Evolutionary conservation across 768 basidiomycete species (phyloP).

Genomic region (Myochromella boudieri): DNA sequence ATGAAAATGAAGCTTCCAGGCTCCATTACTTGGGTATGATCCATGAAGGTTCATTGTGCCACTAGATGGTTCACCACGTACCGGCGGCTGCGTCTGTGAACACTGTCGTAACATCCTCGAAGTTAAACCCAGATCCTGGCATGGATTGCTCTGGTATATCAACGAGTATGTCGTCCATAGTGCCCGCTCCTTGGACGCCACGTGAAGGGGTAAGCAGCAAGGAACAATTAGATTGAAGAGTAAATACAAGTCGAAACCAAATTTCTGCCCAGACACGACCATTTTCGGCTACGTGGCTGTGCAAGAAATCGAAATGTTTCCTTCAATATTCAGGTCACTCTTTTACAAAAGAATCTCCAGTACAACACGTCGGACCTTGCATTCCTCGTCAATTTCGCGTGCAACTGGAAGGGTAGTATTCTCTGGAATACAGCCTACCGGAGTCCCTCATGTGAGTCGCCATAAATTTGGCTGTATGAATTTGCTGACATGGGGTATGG

Average conservation of each 20-base stretch:
- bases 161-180: slow-evolving; percentile 12
- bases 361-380: slow-evolving; percentile 20
- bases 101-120: slow-evolving; percentile 60
- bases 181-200: background rate
- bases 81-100: slow-evolving; percentile 65
- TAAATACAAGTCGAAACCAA: background rate
- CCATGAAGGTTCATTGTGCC: background rate
- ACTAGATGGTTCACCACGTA: slow-evolving; percentile 28
- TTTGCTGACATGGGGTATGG: slow-evolving; percentile 9
- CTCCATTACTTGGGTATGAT: slow-evolving; percentile 50
- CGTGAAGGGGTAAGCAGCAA: background rate
- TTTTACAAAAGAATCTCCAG: slow-evolving; percentile 14
- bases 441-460: slow-evolving; percentile 78
- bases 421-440: slow-evolving; percentile 93
- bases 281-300: slow-evolving; percentile 20
- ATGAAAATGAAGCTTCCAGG: slow-evolving; percentile 63
- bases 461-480: background rate
- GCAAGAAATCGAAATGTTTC: slow-evolving; percentile 17
- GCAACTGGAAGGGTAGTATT: slow-evolving; percentile 52
- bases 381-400: slow-evolving; percentile 4
- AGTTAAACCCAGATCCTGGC: slow-evolving; percentile 60
- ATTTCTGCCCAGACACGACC: background rate
- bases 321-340: slow-evolving; percentile 17
- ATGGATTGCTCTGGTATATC: slow-evolving; percentile 24
- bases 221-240: background rate